phyloP scores from a whole-genome alignment of 495 filamentous ascomycete genomes.

The Aspergillus cavernicola region DNA sequence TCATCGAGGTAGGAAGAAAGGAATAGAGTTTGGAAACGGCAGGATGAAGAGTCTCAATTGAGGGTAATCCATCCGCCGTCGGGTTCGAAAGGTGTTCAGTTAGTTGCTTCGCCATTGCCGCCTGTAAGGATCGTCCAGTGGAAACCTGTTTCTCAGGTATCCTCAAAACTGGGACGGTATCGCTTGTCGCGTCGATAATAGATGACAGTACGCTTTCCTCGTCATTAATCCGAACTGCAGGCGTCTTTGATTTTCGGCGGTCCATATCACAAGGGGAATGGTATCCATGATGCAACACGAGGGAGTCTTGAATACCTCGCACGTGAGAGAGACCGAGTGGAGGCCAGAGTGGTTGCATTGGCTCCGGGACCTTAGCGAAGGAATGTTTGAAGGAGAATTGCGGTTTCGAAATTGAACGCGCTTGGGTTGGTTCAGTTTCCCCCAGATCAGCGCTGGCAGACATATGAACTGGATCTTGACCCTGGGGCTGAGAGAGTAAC shows the following conservation, averaged over 20 bases:
- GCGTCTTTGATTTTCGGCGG: slow-evolving; percentile 37
- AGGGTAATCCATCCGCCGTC: not conserved
- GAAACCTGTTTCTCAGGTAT: slow-evolving; percentile 32
- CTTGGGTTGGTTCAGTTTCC: not conserved
- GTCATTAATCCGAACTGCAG: slow-evolving; percentile 27
- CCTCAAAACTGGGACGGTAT: slow-evolving; percentile 19
- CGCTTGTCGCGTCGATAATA: not conserved
- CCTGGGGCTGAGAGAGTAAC: not conserved
- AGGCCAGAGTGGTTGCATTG: slow-evolving; percentile 66
- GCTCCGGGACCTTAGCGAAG: slow-evolving; percentile 54
- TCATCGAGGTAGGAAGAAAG: slow-evolving; percentile 56
- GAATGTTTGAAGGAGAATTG: slow-evolving; percentile 25
- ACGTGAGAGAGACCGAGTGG: slow-evolving; percentile 60
- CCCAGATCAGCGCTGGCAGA: too few species aligned
- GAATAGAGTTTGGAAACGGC: slow-evolving; percentile 59
- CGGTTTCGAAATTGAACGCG: slow-evolving; percentile 2
- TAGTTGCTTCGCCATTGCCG: slow-evolving; percentile 33
- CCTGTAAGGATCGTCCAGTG: slow-evolving; percentile 33
- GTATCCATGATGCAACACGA: not conserved
- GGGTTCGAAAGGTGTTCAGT: slow-evolving; percentile 14
- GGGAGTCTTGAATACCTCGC: slow-evolving; percentile 6
- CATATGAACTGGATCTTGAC: slow-evolving; percentile 11
- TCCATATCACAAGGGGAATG: slow-evolving; percentile 6
- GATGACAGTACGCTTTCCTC: slow-evolving; percentile 31
- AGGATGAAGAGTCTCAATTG: slow-evolving; percentile 40